Base-by-base conservation (phyloP, 2,329 filamentous ascomycete genomes). In the Microcyclospora tardicrescens region DNA sequence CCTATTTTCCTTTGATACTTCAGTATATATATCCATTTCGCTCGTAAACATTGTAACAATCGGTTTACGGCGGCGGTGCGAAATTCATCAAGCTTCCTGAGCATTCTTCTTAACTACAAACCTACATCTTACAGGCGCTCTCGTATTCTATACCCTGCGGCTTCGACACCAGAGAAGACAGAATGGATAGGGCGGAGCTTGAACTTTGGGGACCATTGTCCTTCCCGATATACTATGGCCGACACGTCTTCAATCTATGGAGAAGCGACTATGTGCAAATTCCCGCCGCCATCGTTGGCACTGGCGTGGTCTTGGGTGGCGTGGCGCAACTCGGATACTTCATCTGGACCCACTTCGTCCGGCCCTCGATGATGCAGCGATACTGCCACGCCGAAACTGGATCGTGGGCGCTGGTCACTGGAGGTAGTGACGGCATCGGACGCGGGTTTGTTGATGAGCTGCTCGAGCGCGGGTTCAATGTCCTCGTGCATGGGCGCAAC, bases 401-500 rank as follows among this genome's bases (percentile, higher is more conserved):
- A 29, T 40, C 43, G 6, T 47, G 44, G 44, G 44, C 43, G 6
- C 35, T 45, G 5, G 44, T 47, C 12, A 76, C 72, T 0, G 72
- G 73, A 27, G 63, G 68, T 13, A 69, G 62, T 11, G 70, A 72
- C 34, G 74, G 73, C 14, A 74, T 77, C 30, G 73, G 74, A 10
- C 58, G 59, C 19, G 66, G 58, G 0, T 66, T 75, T 42, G 64
- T 65, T 3, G 54, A 66, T 39, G 67, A 72, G 47, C 66, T 78
- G n/a, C 67, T 67, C 13, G 42, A 46, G 0, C 57, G 56, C 11
- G 69, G 71, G 34, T 75, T 76, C 63, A 71, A 73, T 47, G 61
- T 78, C 28, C 59, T 76, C 12, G 50, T 77, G 8, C 73, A 77
- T 43, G 72, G 73, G n/a, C 67, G 71, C 28, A 72, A 72, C 42